Evolutionary conservation across 2,329 filamentous ascomycete species (phyloP).

Genomic region (Cladobotryum mycophilum): DNA sequence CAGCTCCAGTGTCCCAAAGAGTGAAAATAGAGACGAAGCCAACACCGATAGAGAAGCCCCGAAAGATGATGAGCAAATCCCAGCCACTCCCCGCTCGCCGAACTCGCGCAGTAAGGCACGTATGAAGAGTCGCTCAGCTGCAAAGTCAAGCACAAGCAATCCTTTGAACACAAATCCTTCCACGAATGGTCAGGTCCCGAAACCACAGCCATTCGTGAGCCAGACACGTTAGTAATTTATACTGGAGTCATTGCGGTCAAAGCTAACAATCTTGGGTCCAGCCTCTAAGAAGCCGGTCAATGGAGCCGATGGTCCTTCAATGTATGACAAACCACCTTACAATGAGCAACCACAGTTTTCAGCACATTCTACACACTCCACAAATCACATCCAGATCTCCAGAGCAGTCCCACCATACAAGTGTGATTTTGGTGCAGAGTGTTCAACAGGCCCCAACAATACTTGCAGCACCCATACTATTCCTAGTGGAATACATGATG

Average conservation of each 20-base stretch:
- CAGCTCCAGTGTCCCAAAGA: constrained; percentile 26
- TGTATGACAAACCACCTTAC: constrained; percentile 37
- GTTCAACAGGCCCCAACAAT: constrained; percentile 5
- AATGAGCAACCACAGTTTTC: constrained; percentile 8
- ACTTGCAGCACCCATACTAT: constrained; percentile 10
- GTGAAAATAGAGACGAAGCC: constrained; percentile 11
- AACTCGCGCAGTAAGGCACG: constrained; percentile 4
- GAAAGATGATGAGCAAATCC: background rate
- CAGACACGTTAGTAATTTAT: constrained; percentile 1
- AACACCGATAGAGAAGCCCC: background rate
- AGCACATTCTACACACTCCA: constrained; percentile 11
- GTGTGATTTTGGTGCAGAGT: constrained; percentile 12
- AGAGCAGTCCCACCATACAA: background rate
- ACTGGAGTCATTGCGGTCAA: background rate
- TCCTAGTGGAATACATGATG: constrained; percentile 28
- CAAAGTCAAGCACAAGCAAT: background rate
- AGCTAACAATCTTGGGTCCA: constrained; percentile 3
- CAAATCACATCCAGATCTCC: constrained; percentile 3
- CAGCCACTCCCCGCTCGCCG: constrained; percentile 2
- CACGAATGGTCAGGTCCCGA: background rate
- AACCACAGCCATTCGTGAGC: background rate
- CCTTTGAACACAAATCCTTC: background rate
- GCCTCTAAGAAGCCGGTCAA: background rate
- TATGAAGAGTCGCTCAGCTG: constrained; percentile 8
- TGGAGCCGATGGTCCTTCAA: constrained; percentile 31